A percentile compares a stretch with the other conserved stretches of the same genome.
phyloP scores from a whole-genome alignment of 208 protist genomes.

The Acanthamoeba healyi region DNA sequence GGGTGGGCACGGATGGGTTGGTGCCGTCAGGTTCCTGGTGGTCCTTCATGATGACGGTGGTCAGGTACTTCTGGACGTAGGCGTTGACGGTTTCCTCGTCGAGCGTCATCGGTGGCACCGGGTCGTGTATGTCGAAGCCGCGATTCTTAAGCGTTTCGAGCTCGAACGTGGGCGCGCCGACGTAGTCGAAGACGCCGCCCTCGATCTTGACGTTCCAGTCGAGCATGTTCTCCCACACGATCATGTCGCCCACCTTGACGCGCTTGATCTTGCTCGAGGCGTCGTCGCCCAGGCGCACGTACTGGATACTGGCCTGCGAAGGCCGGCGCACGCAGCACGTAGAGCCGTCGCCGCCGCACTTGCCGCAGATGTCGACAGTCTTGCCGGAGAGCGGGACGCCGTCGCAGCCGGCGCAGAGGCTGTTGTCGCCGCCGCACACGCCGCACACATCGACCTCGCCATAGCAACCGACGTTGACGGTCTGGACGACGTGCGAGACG shows the following conservation, averaged over 20 bases:
- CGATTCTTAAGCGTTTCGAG: not conserved
- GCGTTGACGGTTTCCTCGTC: conserved; percentile 26
- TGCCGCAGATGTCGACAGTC: conserved; percentile 57
- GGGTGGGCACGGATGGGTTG: not conserved
- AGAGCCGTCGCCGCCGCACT: conserved; percentile 65
- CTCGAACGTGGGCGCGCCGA: not conserved
- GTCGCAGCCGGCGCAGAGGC: conserved; percentile 31
- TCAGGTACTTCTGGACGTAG: conserved; percentile 34
- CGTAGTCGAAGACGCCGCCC: conserved; percentile 44
- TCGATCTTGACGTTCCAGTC: conserved; percentile 66
- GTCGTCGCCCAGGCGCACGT: not conserved
- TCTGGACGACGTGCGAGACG: conserved; percentile 4
- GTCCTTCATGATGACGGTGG: not conserved
- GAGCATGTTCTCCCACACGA: conserved; percentile 62
- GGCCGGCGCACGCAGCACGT: conserved; percentile 49
- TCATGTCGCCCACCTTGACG: conserved; percentile 47
- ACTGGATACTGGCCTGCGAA: not conserved
- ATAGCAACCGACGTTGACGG: not conserved
- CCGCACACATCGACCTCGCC: conserved; percentile 42
- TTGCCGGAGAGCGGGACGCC: conserved; percentile 18
- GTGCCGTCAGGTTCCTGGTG: not conserved
- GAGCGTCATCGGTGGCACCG: conserved; percentile 24
- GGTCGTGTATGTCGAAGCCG: not conserved
- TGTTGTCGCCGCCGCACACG: conserved; percentile 64
- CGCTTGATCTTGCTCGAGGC: not conserved